Base-by-base conservation (phyloP, 306 rosid genomes). In the Carpinus fangiana region DNA sequence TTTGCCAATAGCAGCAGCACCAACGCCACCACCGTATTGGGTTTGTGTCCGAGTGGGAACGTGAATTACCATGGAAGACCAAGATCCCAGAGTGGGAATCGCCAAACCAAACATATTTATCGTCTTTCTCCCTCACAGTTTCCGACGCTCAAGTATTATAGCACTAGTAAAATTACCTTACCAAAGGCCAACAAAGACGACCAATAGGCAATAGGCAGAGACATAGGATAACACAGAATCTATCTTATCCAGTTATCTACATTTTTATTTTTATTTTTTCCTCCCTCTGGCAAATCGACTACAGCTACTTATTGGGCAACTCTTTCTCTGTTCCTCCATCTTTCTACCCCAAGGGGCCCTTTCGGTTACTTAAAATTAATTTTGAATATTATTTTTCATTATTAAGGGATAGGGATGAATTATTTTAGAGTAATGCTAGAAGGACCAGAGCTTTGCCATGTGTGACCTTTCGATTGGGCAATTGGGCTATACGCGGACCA, bases 81-180 rank as follows among this genome's bases (percentile, higher is more conserved):
- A 81, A 73, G 91, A 85, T 72, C 87, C 86, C 77, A 88, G 71
- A 76, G 88, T 57, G 21, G 83, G 78, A 52, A 79, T 76, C n/a
- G 88, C 79, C 70, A 88, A 43, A 34, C 88, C 81, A 12, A 86
- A 65, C 89, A 86, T 85, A 46, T 7, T 48, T 72, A 3, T 31
- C 51, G 28, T 28, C 20, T 45, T 60, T 50, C 14, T 38, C 65
- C 54, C 31, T n/a, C 10, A 52, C 28, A 47, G 14, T 56, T 34
- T 45, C 7, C 8, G 13, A 20, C 3, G 2, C 20, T 7, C 12
- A 17, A 16, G 70, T 20, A 21, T 11, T 8, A n/a, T 21, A 10
- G 26, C 7, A 28, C 56, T 38, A 20, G 21, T 56, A 62, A 34
- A 50, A 28, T 68, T 43, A 4, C 34, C 52, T 20, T 45, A 31